Base-by-base conservation (phyloP, 2,329 filamentous ascomycete genomes). In the Trichophyton simii region DNA sequence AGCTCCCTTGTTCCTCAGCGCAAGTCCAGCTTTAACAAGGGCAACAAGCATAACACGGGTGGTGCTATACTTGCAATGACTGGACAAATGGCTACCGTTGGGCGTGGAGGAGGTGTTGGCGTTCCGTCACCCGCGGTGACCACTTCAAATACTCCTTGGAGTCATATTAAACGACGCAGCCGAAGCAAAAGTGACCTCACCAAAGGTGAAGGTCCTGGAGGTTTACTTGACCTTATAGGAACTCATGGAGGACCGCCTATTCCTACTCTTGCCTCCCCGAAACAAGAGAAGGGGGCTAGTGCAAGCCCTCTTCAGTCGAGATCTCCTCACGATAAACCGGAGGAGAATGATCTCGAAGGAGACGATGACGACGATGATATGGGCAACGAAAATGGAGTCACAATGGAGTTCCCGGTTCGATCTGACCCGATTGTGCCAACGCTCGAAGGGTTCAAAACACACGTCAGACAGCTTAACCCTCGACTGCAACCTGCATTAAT, bases 381-480 rank as follows among this genome's bases (percentile, higher is more conserved):
- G 3, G 70, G 73, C 38, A 83, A 86, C 42, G 86, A 87, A 42
- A 77, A 78, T 34, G 83, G 85, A 5, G 73, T 86, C 64, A 83
- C 80, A 57, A 81, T 83, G 70, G 83, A 87, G 57, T 79, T 85
- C 3, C 78, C 78, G 42, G 82, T 85, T 63, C 75, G 83, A 13
- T 83, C 84, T 36, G 83, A 89, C 66, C 79, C 82, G 8, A 87
- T 92, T 63, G 80, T 84, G 8, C 88, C 91, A 0, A 91, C 84
- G 18, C 75, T 86, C 25, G 82, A 85, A 63, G 91, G 91, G 0
- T 96, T 96, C 74, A 85, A 84, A 66, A 79, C 83, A 25, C 87
- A 95, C 68, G 82, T 92, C 18, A 75, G 84, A 54, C 80, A 82
- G 63, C 75, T 95, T 50, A 95, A 95, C 68, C 89, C 89, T n/a